A percentile compares a stretch with the other conserved stretches of the same genome.
These are phyloP conservation scores for Wallemia mellicola DNA, from an alignment of 1,284 basidiomycete genomes.

Conservation along the genomic window DNA sequence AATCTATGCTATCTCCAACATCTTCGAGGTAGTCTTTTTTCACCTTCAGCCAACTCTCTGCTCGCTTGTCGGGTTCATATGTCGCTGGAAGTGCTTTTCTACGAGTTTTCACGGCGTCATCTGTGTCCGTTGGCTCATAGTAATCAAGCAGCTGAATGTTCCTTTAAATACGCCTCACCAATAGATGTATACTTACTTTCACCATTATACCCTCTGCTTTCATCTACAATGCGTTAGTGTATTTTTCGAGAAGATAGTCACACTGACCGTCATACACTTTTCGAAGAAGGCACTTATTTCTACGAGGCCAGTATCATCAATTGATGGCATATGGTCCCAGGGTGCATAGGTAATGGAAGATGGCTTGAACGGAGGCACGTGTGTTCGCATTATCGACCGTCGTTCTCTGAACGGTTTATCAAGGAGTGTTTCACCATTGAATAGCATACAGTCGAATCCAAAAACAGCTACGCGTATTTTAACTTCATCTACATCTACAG, in stretches of 20 bases:
- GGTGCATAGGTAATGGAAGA: constrained; percentile 5
- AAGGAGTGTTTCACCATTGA: constrained; percentile 40
- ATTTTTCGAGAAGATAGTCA: constrained; percentile 14
- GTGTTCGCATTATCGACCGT: neutral
- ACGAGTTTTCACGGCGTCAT: constrained; percentile 7
- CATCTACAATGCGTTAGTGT: constrained; percentile 8
- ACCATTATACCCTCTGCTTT: constrained; percentile 1
- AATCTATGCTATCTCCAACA: constrained; percentile 82
- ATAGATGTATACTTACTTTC: neutral
- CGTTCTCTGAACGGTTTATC: neutral
- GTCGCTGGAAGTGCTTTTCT: constrained; percentile 3
- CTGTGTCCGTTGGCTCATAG: neutral
- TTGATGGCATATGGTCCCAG: constrained; percentile 10
- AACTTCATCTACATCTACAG: constrained; percentile 85
- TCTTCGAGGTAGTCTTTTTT: constrained; percentile 97
- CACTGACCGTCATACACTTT: constrained; percentile 9
- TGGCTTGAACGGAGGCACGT: neutral
- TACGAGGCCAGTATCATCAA: constrained; percentile 10
- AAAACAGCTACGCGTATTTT: constrained; percentile 84
- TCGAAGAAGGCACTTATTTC: constrained; percentile 11
- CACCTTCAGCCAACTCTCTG: constrained; percentile 14
- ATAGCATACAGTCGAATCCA: constrained; percentile 74
- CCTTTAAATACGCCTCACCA: too few relatives aligned
- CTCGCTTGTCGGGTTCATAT: constrained; percentile 1
- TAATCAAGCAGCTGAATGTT: neutral